Evolutionary conservation across 176 grass and related monocot species (phyloP).

Genomic region (Lolium perenne): DNA sequence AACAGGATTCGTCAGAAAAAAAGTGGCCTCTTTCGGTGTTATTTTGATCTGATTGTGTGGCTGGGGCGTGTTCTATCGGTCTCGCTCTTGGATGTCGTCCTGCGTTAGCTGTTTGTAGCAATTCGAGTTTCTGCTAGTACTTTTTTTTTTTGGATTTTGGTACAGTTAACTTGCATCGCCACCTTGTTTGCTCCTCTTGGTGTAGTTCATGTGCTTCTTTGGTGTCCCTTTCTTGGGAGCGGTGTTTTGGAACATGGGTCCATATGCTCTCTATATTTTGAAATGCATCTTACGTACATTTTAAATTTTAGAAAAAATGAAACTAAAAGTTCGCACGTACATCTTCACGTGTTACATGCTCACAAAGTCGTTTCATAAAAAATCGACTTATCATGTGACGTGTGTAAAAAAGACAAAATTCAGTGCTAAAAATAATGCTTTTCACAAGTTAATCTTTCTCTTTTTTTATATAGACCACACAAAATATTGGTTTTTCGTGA

Average conservation of each 20-base stretch:
- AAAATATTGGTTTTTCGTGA: no score
- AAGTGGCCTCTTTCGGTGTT: neutral
- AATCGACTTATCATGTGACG: no score
- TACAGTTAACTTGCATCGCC: neutral
- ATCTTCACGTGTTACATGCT: no score
- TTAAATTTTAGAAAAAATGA: no score
- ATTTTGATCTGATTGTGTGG: neutral
- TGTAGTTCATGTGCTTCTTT: neutral
- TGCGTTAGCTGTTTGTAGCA: neutral
- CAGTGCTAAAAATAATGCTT: no score
- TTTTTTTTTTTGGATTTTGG: neutral
- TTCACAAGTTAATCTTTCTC: no score
- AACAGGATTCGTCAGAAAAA: conserved; percentile 43
- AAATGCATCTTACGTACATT: no score
- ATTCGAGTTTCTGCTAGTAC: neutral
- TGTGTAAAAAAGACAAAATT: no score
- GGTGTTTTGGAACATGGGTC: neutral
- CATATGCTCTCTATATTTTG: no score
- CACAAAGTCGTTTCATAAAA: no score
- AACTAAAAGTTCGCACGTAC: no score
- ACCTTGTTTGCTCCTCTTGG: conserved; percentile 2
- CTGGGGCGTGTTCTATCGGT: neutral
- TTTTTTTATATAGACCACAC: no score
- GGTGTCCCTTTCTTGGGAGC: conserved; percentile 28
- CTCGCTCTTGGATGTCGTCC: conserved; percentile 3